Evolutionary conservation across 805 yeast genomes (phyloP), one percentile per base, ranked within the genome.

Genomic region (Ogataea thermomethanolica): DNA sequence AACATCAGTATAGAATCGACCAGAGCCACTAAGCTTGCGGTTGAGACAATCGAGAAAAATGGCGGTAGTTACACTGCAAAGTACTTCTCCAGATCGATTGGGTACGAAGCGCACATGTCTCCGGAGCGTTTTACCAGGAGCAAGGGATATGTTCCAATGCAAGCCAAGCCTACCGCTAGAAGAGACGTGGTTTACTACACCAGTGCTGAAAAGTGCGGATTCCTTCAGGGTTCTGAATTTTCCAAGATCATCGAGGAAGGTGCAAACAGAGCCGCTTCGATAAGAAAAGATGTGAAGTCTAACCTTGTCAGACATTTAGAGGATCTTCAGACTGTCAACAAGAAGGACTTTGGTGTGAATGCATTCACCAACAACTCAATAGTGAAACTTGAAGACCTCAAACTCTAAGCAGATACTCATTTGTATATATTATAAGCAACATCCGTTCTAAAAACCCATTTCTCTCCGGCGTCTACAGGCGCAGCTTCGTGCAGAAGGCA

Each of bases 151-250:
- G 61, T 90, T 11, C 98, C 98, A 32, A 61, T 87, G 49, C 80
- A 77, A 37, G 89, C 97, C 1, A 78, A 89, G 62, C 99, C 99
- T 10, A 83, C 82, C 7, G 79, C 77, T 52, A 78, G 85, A 65
- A 83, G 86, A 64, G 88, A 84, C 56, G 80, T 91, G 41, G 78
- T 78, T 43, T 87, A 72, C 63, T 91, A 93, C 66, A 77, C 88
- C 35, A 74, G 79, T 58, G 73, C 74, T 2, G 79, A 70, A 26
- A 79, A 78, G 56, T 75, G 88, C 50, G 99, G 99, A 7, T 91
- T 87, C 58, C 65, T 89, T 22, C 49, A 45, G 11, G 54, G 40
- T 23, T 55, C 64, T n/a, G 56, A 60, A 55, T 37, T 73, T 65
- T 53, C 76, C 58, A 46, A 59, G 44, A 44, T 47, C 8, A 58